Evolutionary conservation across 768 basidiomycete species (phyloP), one percentile per base, ranked within the genome.

Genomic region (Vararia minispora): DNA sequence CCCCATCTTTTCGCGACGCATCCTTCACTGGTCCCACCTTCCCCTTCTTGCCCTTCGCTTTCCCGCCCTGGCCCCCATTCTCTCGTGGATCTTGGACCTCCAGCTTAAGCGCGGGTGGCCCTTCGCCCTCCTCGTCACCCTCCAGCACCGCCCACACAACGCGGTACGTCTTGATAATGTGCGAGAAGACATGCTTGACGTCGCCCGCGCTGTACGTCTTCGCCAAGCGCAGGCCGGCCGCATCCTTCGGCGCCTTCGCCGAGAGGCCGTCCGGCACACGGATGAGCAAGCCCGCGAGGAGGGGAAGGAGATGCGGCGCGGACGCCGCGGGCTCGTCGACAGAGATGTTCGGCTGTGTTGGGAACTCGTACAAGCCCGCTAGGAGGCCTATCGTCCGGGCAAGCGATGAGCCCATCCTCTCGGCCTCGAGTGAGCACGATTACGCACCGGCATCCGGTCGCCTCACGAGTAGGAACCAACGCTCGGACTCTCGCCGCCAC

Each of bases 301-400:
- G 44, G 47, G 52, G 58, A 40, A 58, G 62, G 48, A 67, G 58
- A 40, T 66, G 58, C 48, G 42, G 43, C 33, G 56, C 44, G 13
- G 66, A 52, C 14, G 64, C 58, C 40, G 59, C 52, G 23, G 42
- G 49, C 22, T 55, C 55, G 26, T 55, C 54, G 10, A 51, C 51
- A n/a, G 68, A 53, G 40, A 82, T 66, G 53, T 80, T 66, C 39
- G 71, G 54, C 27, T 61, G 58, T 16, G 84, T 74, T 39, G 89
- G 86, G 61, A 91, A 91, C 52, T 97, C 90, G 55, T 80, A 78
- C 28, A 97, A 62, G 8, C 92, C 89, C 14, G 88, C 92, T 37
- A 97, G 65, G 32, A 97, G 77, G 17, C 92, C 92, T 95, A 43
- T n/a, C n/a, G n/a, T n/a, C n/a, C 37, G 30, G 25, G 39, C 24